Conservation (phyloP, 441 rosid species). For the Metrosideros polymorpha region DNA sequence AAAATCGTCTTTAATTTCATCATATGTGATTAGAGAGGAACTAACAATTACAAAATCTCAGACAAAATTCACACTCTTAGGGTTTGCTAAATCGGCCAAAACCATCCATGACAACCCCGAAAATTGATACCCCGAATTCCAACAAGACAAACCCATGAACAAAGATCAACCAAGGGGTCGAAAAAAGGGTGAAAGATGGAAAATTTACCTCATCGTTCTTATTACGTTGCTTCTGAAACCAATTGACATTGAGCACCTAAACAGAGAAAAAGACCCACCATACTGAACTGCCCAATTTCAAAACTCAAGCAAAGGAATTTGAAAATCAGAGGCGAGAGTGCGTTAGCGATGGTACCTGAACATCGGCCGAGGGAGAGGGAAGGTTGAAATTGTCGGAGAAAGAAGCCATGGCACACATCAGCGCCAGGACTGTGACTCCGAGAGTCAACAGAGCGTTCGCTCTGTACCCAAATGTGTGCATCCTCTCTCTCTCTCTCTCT, state of each 20-base stretch:
- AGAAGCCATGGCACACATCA: conserved; percentile 10
- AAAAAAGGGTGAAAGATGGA: not conserved
- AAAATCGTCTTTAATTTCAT: not conserved
- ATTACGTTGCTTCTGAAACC: conserved; percentile 6
- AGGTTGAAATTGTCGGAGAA: conserved; percentile 2
- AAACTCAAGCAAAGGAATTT: not conserved
- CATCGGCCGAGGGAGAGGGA: conserved; percentile 9
- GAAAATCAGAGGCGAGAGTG: not conserved
- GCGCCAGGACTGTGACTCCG: not conserved
- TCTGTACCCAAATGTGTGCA: conserved; percentile 12
- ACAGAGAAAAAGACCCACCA: not conserved
- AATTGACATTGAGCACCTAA: conserved; percentile 10
- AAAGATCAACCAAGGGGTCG: not conserved
- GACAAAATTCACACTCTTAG: not conserved
- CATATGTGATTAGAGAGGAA: not conserved
- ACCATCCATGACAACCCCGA: not conserved
- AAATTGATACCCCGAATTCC: not conserved
- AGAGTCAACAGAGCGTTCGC: conserved; percentile 5
- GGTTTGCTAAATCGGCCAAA: not conserved
- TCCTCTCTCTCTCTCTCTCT: conserved; percentile 1
- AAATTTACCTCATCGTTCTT: conserved; percentile 8
- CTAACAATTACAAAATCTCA: not conserved
- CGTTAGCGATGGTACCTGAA: not conserved
- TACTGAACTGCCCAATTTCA: not conserved
- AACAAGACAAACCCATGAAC: not conserved